These are phyloP conservation scores for Aspergillus costaricaensis DNA, from an alignment of 2,329 filamentous ascomycete genomes.

Conservation along the genomic window DNA sequence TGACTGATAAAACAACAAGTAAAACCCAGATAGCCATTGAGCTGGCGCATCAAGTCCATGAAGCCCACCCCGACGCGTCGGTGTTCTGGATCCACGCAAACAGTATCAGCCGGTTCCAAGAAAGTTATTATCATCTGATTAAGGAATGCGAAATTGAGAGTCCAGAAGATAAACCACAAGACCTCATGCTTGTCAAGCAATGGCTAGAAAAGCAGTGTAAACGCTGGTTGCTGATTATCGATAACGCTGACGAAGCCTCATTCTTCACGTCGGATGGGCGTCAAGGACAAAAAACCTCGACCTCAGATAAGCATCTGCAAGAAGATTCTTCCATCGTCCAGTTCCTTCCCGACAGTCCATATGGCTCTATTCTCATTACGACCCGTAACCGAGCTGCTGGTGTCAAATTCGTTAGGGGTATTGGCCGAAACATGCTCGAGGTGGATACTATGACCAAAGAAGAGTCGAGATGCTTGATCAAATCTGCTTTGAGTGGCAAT, in stretches of 20 bases:
- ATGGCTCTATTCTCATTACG: conserved; percentile 13
- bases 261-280: conserved; percentile 7
- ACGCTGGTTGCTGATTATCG: conserved; percentile 21
- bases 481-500: conserved; percentile 6
- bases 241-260: conserved; percentile 23
- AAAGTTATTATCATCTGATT: conserved; percentile 11
- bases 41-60: conserved; percentile 8
- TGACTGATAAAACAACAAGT: neutral
- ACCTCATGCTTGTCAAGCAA: conserved; percentile 5
- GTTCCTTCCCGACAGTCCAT: conserved; percentile 6
- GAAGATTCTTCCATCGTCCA: conserved; percentile 6
- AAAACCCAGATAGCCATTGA: conserved; percentile 22
- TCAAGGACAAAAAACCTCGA: neutral
- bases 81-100: conserved; percentile 18
- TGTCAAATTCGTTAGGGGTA: conserved; percentile 13
- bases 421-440: conserved; percentile 8
- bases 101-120: conserved; percentile 14
- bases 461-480: conserved; percentile 14
- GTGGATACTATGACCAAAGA: conserved; percentile 13
- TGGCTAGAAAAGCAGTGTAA: conserved; percentile 18
- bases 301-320: neutral
- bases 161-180: conserved; percentile 9
- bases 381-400: conserved; percentile 18
- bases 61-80: conserved; percentile 2
- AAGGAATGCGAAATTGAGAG: conserved; percentile 7